phyloP scores from a whole-genome alignment of 2,329 filamentous ascomycete genomes.

The Madurella mycetomatis region DNA sequence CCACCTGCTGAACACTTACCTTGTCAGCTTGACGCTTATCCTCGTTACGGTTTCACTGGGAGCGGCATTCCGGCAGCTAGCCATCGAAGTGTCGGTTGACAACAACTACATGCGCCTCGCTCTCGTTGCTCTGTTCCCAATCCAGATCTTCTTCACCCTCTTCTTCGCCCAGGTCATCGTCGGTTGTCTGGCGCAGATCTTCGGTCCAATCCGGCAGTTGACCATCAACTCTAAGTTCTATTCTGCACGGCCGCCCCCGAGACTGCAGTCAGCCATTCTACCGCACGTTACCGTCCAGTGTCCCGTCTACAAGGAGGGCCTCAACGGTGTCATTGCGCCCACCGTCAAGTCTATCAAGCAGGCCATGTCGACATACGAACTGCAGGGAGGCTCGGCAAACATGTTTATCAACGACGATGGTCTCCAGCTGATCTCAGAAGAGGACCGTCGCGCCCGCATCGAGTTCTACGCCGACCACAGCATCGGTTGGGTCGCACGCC shows the following conservation, averaged over 20 bases:
- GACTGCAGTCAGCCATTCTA: conserved; percentile 53
- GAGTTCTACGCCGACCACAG: conserved; percentile 66
- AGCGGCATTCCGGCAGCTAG: conserved; percentile 64
- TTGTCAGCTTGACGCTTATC: conserved; percentile 63
- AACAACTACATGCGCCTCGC: conserved; percentile 57
- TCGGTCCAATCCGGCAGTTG: conserved; percentile 71
- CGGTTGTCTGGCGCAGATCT: conserved; percentile 68
- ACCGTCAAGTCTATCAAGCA: conserved; percentile 75
- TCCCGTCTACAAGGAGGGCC: conserved; percentile 82
- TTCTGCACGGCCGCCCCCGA: conserved; percentile 64
- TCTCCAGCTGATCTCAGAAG: conserved; percentile 61
- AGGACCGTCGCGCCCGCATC: conserved; percentile 58
- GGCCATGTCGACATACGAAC: conserved; percentile 71
- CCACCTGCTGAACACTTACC: conserved; percentile 64
- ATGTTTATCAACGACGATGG: conserved; percentile 75
- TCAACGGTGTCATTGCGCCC: conserved; percentile 68
- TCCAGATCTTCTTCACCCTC: conserved; percentile 76
- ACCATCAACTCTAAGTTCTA: conserved; percentile 76
- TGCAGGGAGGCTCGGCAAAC: conserved; percentile 73
- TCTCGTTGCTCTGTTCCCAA: conserved; percentile 60
- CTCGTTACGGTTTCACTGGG: conserved; percentile 64
- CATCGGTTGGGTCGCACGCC: conserved; percentile 65
- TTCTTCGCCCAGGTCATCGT: conserved; percentile 78
- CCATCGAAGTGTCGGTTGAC: conserved; percentile 64
- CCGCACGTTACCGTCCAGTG: conserved; percentile 80